Base-by-base conservation (phyloP, 305 asterid genomes). In the Plantago coronopus region DNA sequence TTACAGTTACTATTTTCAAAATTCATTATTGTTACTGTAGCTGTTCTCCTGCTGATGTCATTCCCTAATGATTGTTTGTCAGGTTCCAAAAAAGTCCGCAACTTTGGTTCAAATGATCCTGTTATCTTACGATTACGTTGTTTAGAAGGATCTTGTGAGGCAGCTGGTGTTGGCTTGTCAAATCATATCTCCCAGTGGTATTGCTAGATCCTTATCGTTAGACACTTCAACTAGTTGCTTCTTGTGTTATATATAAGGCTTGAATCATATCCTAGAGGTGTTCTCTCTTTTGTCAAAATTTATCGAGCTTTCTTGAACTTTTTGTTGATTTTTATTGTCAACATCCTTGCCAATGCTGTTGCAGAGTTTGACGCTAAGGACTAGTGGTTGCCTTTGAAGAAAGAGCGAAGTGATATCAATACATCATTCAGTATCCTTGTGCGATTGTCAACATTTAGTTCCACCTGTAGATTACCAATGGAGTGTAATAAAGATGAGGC, bases 401-500 rank as follows among this genome's bases (percentile, higher is more conserved):
- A 59, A 59, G 42, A 1, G 50, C 37, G 1, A 6, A 17, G 18
- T 49, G 27, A 45, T 53, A 43, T 47, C 42, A 17, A 38, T 42
- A 45, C 25, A 43, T 47, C 42, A 17, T 46, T 42, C 45, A 54
- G 57, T 43, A 14, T 58, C 7, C 55, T 25, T 45, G 18, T 54
- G 62, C 29, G 20, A 72, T 57, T 42, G 25, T 18, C 40, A 48
- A 7, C 20, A 17, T 62, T 57, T 48, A 31, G 25, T 49, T 45
- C 44, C 64, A 5, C 40, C 40, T 42, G 7, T 7, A 20, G 43
- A 18, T 46, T 49, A 47, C 64, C 60, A 69, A 90, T 87, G 96
- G 97, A 90, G 43, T 90, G 97, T 78, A 90, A 90, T 77, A 87
- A 78, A 76, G 97, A 87, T 60, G 97, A 90, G 66, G 97, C 96